Evolutionary conservation across 1,284 basidiomycete genomes (phyloP), one percentile per base, ranked within the genome.

Genomic region (Puccinia polysora): DNA sequence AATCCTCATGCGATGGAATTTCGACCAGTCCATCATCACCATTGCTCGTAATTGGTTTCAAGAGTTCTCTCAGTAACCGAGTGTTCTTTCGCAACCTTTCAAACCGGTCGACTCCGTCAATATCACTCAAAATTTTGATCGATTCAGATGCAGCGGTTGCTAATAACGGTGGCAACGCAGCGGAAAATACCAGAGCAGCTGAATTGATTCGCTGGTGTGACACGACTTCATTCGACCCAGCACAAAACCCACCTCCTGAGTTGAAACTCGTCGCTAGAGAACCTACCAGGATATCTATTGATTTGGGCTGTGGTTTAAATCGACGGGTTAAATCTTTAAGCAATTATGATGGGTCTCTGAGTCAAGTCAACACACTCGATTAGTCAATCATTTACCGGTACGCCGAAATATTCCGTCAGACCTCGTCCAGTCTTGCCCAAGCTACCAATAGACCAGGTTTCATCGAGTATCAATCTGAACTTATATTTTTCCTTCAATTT

Each of bases 151-250:
- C 89, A 74, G 89, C 87, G 74, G 91, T 91, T 15, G 91, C 88
- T 60, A 97, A 86, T 65, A 96, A 84, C 0, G 92, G 87, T 0
- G 96, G 96, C 81, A 96, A 87, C 1, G 95, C 88, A 8, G 96
- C 96, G 0, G 95, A 97, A 83, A 93, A 99, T 73, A 99, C 92
- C 77, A 92, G 95, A 0, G 92, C 88, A 2, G 91, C 88, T 25
- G 91, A 93, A 80, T 98, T 99, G 85, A 97, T 97, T 58, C 94
- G 93, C 86, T 96, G 93, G 79, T 98, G 96, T 74, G 89, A 86
- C 32, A 91, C 87, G 49, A 97, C 90, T 58, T 88, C 85, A 20
- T 83, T 81, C 2, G 90, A 89, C 36, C 95, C 95, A 0, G 92
- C 92, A 78, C 95, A 97, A 84, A 98, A 98, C 5, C 95, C 96